These are phyloP conservation scores for Kwoniella mangroviensis DNA, from an alignment of 768 basidiomycete species.

Conservation along the genomic window DNA sequence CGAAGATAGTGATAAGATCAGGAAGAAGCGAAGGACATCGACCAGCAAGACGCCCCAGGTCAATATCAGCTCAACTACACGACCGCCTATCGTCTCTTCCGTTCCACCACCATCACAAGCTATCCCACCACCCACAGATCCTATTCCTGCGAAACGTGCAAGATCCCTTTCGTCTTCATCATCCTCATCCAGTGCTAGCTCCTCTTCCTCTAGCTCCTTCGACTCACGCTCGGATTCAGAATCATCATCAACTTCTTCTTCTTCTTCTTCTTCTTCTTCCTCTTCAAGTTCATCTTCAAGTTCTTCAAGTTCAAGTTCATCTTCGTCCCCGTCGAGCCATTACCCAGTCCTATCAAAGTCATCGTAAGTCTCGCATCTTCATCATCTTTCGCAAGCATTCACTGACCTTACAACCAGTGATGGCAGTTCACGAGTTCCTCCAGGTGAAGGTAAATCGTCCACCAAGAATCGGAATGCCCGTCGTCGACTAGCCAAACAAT, in stretches of 20 bases:
- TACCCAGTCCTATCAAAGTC: constrained; percentile 12
- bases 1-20: neutral
- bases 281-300: constrained; percentile 8
- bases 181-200: constrained; percentile 1
- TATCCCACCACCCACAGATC: neutral
- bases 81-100: neutral
- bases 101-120: neutral
- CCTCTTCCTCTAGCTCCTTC: constrained; percentile 18
- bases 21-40: constrained; percentile 17
- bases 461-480: constrained; percentile 44
- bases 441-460: constrained; percentile 42
- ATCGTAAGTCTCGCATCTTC: neutral
- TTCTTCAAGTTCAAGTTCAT: constrained; percentile 7
- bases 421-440: constrained; percentile 19
- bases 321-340: constrained; percentile 7
- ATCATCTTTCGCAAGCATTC: neutral
- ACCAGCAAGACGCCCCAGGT: neutral
- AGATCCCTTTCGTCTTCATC: constrained; percentile 12
- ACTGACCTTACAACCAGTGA: too few relatives aligned
- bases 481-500: constrained; percentile 28
- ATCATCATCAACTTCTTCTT: constrained; percentile 24
- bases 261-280: constrained; percentile 18
- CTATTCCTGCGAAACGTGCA: constrained; percentile 13
- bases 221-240: constrained; percentile 16
- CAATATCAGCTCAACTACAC: neutral